These are phyloP conservation scores for Sungouiozyma ichnusensis DNA, from an alignment of 805 yeast genomes.

Conservation along the genomic window DNA sequence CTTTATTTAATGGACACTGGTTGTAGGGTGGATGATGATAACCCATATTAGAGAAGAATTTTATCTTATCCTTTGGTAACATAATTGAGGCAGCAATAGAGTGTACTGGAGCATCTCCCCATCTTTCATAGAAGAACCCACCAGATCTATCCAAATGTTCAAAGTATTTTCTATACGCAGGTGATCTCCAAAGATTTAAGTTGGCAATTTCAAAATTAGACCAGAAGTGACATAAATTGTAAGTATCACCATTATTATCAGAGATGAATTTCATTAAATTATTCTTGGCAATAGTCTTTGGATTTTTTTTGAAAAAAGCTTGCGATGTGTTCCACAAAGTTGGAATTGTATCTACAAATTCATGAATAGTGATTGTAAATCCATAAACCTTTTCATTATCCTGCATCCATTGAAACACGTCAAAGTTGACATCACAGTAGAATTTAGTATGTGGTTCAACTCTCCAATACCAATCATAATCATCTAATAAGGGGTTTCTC, in stretches of 20 bases:
- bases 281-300: conserved; percentile 47
- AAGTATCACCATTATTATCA: conserved; percentile 56
- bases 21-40: conserved; percentile 67
- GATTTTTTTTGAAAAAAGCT: conserved; percentile 49
- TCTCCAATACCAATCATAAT: conserved; percentile 86
- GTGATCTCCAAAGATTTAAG: conserved; percentile 61
- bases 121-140: conserved; percentile 79
- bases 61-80: conserved; percentile 51
- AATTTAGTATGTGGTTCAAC: conserved; percentile 76
- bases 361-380: conserved; percentile 64
- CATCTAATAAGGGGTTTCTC: conserved; percentile 52
- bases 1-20: conserved; percentile 64
- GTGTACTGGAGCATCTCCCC: conserved; percentile 91
- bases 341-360: conserved; percentile 58
- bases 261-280: conserved; percentile 64
- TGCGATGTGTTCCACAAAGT: conserved; percentile 68
- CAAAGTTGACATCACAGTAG: conserved; percentile 70
- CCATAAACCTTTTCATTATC: conserved; percentile 65
- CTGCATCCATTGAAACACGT: conserved; percentile 70
- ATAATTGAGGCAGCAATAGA: conserved; percentile 71
- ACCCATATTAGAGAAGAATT: conserved; percentile 72
- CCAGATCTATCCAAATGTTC: conserved; percentile 59
- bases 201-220: conserved; percentile 75
- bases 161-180: conserved; percentile 58
- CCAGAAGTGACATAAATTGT: conserved; percentile 85